These are phyloP conservation scores for Pythium rishiriense DNA, from an alignment of 352 stramenopile species.

Conservation along the genomic window DNA sequence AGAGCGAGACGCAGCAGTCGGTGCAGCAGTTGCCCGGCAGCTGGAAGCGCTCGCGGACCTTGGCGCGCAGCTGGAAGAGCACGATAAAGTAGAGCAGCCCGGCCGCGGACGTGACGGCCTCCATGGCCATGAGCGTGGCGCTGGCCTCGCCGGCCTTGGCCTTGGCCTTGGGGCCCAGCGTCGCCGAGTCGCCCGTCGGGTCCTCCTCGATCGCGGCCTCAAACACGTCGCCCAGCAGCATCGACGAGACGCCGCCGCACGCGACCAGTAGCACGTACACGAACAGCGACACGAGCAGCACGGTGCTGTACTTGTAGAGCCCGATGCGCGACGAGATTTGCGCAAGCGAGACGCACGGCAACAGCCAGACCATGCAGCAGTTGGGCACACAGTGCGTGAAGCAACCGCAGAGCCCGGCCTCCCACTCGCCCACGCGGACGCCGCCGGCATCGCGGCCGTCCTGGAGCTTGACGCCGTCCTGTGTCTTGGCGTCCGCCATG, in stretches of 20 bases:
- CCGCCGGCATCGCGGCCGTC: constrained; percentile 24
- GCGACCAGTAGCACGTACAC: constrained; percentile 5
- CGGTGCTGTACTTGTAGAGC: constrained; percentile 19
- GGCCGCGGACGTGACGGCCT: background rate
- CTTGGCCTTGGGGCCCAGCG: constrained; percentile 2
- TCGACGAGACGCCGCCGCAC: constrained; percentile 5
- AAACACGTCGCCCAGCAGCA: background rate
- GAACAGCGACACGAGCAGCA: constrained; percentile 18
- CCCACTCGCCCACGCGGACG: constrained; percentile 31
- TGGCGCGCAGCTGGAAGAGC: constrained; percentile 38
- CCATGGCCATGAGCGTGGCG: background rate
- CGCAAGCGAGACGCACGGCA: constrained; percentile 32
- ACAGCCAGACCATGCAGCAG: constrained; percentile 31
- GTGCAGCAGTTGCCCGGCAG: constrained; percentile 36
- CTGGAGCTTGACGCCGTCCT: background rate
- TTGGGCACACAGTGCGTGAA: constrained; percentile 37
- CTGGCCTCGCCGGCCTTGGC: background rate
- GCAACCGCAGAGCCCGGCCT: constrained; percentile 30
- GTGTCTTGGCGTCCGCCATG: constrained; percentile 11
- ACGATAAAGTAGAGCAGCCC: constrained; percentile 5
- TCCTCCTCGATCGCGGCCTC: constrained; percentile 2
- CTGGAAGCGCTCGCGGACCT: constrained; percentile 39
- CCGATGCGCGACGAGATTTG: constrained; percentile 26
- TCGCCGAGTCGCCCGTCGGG: background rate
- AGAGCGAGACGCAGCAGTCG: constrained; percentile 38